Base-by-base conservation (phyloP, 2,329 filamentous ascomycete genomes). In the Penicillium corylophilum region DNA sequence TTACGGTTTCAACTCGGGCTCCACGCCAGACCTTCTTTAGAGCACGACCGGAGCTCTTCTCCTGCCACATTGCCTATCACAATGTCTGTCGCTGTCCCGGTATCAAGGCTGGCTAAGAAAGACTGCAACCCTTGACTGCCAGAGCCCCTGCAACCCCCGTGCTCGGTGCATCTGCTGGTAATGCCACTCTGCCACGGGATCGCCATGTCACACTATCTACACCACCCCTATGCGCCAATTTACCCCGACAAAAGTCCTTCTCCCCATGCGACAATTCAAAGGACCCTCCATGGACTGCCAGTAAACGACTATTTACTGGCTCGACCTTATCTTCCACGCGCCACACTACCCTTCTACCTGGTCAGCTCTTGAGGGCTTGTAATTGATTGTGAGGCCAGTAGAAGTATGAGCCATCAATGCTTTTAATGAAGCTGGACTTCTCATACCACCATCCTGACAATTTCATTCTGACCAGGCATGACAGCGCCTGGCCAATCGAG, bases 1-100 rank as follows among this genome's bases (percentile, higher is more conserved):
- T 50, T 63, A n/a, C 55, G 60, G n/a, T 63, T 61, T 28, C 60
- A 62, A 26, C 54, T 63, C 7, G 60, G 60, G 7, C 60, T 63
- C 46, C 59, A 63, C 53, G 52, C 55, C 6, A 53, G 57, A 33
- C 42, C 53, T 35, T 49, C 57, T 15, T 41, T 53, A 16, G 60
- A 60, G 3, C 59, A 53, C 23, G 48, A 57, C 12, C 51, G 45
- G 31, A 9, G 38, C 41, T 26, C 36, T 28, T 24, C 38, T 12
- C 29, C 48, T 10, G 15, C 40, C 13, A 20, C 40, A 16, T 3
- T 26, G 10, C 46, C 43, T n/a, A 10, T 46, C 13, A 20, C 29
- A 23, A 1, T 28, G 16, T 42, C 43, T 26, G 12, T 50, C 9
- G 28, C 48, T 38, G 35, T 38, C 10, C 35, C 35, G 12, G 29